Conservation (phyloP, 2,329 filamentous ascomycete genomes). For the Ophiostoma angusticollis region DNA sequence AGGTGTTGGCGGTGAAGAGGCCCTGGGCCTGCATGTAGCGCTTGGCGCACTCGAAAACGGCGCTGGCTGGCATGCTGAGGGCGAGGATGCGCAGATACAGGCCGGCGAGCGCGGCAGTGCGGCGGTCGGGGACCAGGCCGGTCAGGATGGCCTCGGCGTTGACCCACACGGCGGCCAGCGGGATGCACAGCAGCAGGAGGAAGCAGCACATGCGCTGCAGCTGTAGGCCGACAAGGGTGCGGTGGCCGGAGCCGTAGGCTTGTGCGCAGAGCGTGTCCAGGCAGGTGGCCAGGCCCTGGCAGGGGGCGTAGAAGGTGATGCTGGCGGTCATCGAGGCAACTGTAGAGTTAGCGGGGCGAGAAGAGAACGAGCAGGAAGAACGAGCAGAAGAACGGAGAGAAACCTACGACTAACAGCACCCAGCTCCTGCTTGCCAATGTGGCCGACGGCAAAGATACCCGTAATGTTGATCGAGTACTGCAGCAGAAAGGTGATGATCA, state of each 20-base stretch:
- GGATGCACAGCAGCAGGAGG: slow-evolving; percentile 54
- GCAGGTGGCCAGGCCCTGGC: slow-evolving; percentile 77
- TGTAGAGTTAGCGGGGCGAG: slow-evolving; percentile 7
- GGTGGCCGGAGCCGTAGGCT: slow-evolving; percentile 84
- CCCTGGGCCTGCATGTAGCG: slow-evolving; percentile 75
- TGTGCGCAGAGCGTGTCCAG: slow-evolving; percentile 89
- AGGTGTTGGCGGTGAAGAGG: slow-evolving; percentile 66
- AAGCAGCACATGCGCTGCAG: slow-evolving; percentile 72
- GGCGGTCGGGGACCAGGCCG: slow-evolving; percentile 54
- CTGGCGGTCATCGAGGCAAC: slow-evolving; percentile 67
- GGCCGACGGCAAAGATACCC: slow-evolving; percentile 66
- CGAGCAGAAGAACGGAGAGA: background rate
- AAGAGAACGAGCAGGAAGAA: background rate
- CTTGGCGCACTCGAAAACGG: slow-evolving; percentile 64
- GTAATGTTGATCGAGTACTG: slow-evolving; percentile 79
- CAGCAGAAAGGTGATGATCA: slow-evolving; percentile 62
- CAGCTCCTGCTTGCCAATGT: slow-evolving; percentile 57
- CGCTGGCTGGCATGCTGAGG: slow-evolving; percentile 61
- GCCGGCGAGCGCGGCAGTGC: slow-evolving; percentile 59
- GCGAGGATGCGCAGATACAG: slow-evolving; percentile 60
- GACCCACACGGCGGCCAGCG: slow-evolving; percentile 57
- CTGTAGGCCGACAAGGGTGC: slow-evolving; percentile 74
- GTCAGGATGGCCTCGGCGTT: slow-evolving; percentile 52
- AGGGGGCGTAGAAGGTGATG: slow-evolving; percentile 64
- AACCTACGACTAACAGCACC: slow-evolving; percentile 45